Percentiles rank a stretch among this genome's conserved stretches.
These are phyloP conservation scores for Petunia axillaris DNA, from an alignment of 257 asterid species.

Conservation along the genomic window DNA sequence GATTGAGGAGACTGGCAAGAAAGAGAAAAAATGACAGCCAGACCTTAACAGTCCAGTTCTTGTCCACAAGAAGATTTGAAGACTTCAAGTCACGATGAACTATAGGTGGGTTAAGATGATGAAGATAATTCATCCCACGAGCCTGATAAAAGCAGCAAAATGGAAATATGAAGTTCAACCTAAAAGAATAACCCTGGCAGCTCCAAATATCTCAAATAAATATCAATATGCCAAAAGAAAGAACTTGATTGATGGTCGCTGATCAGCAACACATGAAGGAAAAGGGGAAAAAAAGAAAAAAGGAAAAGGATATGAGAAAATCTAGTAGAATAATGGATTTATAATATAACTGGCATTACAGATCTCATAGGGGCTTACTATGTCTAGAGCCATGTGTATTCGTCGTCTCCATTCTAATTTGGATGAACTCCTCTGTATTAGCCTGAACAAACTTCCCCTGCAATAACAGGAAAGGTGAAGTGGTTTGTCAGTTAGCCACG, in stretches of 20 bases:
- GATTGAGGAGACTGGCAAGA: constrained; percentile 10
- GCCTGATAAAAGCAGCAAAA: constrained; percentile 55
- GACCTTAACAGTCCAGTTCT: constrained; percentile 97
- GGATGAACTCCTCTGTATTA: constrained; percentile 68
- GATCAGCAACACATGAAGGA: background rate
- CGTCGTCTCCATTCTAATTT: constrained; percentile 90
- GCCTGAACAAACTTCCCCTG: constrained; percentile 93
- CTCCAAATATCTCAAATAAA: background rate
- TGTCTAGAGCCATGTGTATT: constrained; percentile 86
- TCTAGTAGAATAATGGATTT: constrained; percentile 7
- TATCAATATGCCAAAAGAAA: background rate
- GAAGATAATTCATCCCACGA: constrained; percentile 95
- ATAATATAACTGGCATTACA: background rate
- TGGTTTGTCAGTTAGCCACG: constrained; percentile 13
- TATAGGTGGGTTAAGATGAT: constrained; percentile 80
- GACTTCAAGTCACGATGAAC: constrained; percentile 97
- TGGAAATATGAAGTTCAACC: background rate
- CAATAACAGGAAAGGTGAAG: constrained; percentile 31
- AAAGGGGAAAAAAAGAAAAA: background rate
- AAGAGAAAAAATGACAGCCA: constrained; percentile 27
- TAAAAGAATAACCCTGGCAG: background rate
- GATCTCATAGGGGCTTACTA: constrained; percentile 58
- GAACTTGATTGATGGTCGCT: background rate
- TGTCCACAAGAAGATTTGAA: constrained; percentile 97
- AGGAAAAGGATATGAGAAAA: background rate